Evolutionary conservation across 2,329 filamentous ascomycete species (phyloP), one percentile per base, ranked within the genome.

Genomic region (Talaromyces albobiverticillius): DNA sequence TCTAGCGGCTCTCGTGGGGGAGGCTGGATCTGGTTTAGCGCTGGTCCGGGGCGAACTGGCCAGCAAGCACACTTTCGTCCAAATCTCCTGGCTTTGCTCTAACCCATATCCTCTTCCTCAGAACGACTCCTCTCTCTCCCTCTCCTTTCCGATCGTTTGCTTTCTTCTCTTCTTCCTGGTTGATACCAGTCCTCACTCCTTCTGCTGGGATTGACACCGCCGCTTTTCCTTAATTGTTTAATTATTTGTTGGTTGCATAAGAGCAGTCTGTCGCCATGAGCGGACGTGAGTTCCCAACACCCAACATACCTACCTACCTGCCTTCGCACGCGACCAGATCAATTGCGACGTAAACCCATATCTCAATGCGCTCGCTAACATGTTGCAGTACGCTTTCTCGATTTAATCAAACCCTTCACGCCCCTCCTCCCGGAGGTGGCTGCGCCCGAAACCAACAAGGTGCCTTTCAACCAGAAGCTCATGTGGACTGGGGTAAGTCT

Each of bases 361-460:
- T 26, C 36, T 14, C 5, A 4, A 13, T 34, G 11, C 25, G 26
- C 42, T 65, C 62, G 55, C 67, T 73, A 51, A 69, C 43, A 4
- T 13, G 16, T 50, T 51, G 55, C 61, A 97, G 93, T 99, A 79
- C 92, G 94, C 76, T 99, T 99, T 75, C 93, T 99, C 81, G 94
- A 99, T 79, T 85, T 97, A 76, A 94, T 99, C 81, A 99, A 99
- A 81, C 94, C 94, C 72, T 99, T 99, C 76, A 90, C 95, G 83
- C 93, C 94, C 81, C 91, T 97, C 85, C 89, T 99, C 76, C 94
- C 94, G 72, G 94, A 99, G 88, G 94, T 99, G 78, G 89, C 93
- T 80, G 88, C 95, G 71, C 94, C 94, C 66, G 94, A 99, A 81
- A 96, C 92, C 75, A 52, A 52, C 50, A 97, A 96, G 82, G 88